Evolutionary conservation across 2,329 filamentous ascomycete genomes (phyloP), one percentile per base, ranked within the genome.

Genomic region (Stagonosporopsis rhizophila): DNA sequence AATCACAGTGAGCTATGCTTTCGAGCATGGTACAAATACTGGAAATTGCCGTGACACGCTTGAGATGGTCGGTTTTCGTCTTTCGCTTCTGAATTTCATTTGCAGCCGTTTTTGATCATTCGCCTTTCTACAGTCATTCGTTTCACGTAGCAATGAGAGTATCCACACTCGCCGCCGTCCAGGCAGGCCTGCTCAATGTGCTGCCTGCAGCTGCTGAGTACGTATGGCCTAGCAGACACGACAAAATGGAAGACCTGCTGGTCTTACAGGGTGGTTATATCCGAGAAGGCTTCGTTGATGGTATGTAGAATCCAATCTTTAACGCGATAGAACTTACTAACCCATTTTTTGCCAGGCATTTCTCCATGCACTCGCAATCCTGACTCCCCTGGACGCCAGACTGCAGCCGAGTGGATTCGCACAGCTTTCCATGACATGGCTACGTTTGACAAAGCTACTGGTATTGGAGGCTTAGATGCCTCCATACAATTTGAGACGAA

Each of bases 351-450:
- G n/a, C 28, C 19, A 66, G 63, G 63, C 25, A 49, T 68, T 15
- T 5, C 27, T 15, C 57, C 55, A 11, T 68, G 66, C 44, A 57
- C 37, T 14, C 64, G 64, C 34, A 64, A 60, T 28, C 27, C 27
- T 15, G 22, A 17, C 9, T n/a, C 27, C 9, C 64, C 61, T n/a
- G 66, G 63, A 4, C 56, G 62, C n/a, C 66, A 68, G 37, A 68
- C 65, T 15, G 53, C 65, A 3, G 65, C 66, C 5, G 63, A 72
- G 52, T 71, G 73, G 69, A 64, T 75, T 14, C 66, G 74, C 9
- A 71, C 70, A 20, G 68, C 71, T 35, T 75, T 75, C 45, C 74
- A 77, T 54, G 75, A 76, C 41, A 66, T 73, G 44, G 65, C 68
- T 1, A 73, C 72, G 0, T 65, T 66, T 22, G 61, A 75, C 52